Evolutionary conservation across 768 basidiomycete genomes (phyloP), one percentile per base, ranked within the genome.

Genomic region (Tylopilus felleus): DNA sequence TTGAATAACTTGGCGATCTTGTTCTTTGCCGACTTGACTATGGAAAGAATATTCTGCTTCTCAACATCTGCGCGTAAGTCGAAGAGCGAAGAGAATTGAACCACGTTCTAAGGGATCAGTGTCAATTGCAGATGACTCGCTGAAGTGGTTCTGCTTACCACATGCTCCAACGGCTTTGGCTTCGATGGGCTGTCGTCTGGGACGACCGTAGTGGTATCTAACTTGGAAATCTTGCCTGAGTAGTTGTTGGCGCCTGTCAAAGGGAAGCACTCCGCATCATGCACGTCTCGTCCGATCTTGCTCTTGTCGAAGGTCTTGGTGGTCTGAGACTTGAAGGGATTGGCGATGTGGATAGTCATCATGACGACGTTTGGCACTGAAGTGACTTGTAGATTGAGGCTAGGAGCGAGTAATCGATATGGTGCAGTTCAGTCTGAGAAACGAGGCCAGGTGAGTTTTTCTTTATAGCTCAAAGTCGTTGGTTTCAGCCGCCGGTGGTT

Each of bases 1-100:
- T 47, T 64, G 49, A 67, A 63, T 31, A 65, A 41, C 46, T 49
- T 61, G 40, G 35, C 14, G 21, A 65, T 51, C 33, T 17, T 57
- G 25, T 41, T 49, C 55, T 56, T 65, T 40, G 50, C 56, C 1
- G 27, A 53, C 41, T 47, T 53, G 41, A 60, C 43, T 39, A 45
- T 64, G 38, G 42, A 53, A 25, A 61, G 7, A 33, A 59, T 33
- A 44, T 33, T 52, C 28, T 60, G 50, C 45, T 47, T 58, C 22
- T 49, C 31, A 13, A 40, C 25, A 39, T 49, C 40, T 2, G 23
- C 17, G 42, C 46, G 16, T 28, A 5, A 25, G 12, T 44, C 9
- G 33, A 47, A 29, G 21, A 27, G 22, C 27, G 47, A 49, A 21
- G 48, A 29, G 5, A 46, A 36, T 4, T 43, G 58, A 6, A 31